These are phyloP conservation scores for Botrytis fragariae DNA, from an alignment of 2,329 filamentous ascomycete genomes.

Conservation along the genomic window DNA sequence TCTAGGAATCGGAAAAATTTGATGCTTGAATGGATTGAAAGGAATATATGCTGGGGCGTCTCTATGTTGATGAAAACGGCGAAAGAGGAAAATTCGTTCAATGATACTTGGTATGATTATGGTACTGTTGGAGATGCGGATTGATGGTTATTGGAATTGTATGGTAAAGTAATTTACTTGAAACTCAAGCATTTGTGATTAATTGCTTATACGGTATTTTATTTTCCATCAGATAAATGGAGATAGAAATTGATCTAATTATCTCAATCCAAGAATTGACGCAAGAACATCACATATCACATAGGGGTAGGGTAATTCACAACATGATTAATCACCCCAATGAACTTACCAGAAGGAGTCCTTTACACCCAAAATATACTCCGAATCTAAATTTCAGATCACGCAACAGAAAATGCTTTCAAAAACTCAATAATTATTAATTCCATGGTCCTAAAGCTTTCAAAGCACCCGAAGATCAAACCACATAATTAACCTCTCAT, in stretches of 20 bases:
- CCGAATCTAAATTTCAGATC: not conserved
- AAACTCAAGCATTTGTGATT: not conserved
- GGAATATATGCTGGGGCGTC: not conserved
- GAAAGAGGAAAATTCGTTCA: not conserved
- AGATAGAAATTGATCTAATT: not conserved
- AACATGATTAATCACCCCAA: not conserved
- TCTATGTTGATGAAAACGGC: constrained; percentile 12
- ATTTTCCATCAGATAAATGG: rapidly evolving
- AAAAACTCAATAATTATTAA: not conserved
- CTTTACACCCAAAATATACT: not conserved
- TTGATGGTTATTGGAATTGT: not conserved
- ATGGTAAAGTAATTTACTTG: not conserved
- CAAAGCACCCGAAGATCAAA: not conserved
- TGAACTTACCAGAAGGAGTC: not conserved
- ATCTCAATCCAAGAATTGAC: not conserved
- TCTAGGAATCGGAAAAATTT: not conserved
- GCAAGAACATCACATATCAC: not conserved
- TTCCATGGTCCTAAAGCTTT: not conserved
- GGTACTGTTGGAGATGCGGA: not conserved
- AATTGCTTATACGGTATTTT: not conserved
- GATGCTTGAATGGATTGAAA: not conserved
- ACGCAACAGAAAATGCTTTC: not conserved
- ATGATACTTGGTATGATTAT: too few relatives aligned
- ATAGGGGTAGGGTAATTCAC: not conserved
- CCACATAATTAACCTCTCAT: not conserved